Percentiles rank a stretch among this genome's conserved stretches.
These are phyloP conservation scores for Annulohypoxylon moriforme DNA, from an alignment of 495 filamentous ascomycete species.

Conservation along the genomic window DNA sequence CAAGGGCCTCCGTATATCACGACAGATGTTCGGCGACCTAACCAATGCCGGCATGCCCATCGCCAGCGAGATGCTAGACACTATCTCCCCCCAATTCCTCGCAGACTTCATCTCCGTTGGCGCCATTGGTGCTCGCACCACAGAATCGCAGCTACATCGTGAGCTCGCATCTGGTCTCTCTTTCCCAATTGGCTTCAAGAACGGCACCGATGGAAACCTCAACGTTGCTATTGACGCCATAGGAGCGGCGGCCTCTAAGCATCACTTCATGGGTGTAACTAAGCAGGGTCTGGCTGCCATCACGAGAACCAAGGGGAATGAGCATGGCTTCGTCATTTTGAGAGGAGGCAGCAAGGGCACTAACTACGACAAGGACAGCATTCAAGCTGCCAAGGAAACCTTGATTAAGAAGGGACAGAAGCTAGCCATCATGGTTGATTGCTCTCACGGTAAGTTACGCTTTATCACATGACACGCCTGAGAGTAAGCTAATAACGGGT, in stretches of 20 bases:
- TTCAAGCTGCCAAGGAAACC: constrained; percentile 80
- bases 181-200: constrained; percentile 99
- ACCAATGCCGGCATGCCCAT: constrained; percentile 90
- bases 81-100: constrained; percentile 94
- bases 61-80: constrained; percentile 97
- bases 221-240: constrained; percentile 97
- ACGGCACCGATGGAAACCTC: constrained; percentile 95
- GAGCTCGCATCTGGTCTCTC: constrained; percentile 96
- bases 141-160: constrained; percentile 93
- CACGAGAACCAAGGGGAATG: constrained; percentile 89
- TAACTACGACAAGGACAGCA: constrained; percentile 89
- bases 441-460: constrained; percentile 79
- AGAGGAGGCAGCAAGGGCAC: constrained; percentile 92
- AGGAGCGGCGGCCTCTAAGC: constrained; percentile 86
- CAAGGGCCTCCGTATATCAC: constrained; percentile 90
- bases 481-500: constrained; percentile 18
- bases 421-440: constrained; percentile 96
- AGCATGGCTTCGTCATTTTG: constrained; percentile 96
- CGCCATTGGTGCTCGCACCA: constrained; percentile 96
- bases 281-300: constrained; percentile 97
- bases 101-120: constrained; percentile 95
- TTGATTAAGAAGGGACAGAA: constrained; percentile 86
- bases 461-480: neutral
- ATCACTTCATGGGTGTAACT: constrained; percentile 99
- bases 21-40: constrained; percentile 91